A percentile compares a stretch with the other conserved stretches of the same genome.
phyloP scores from a whole-genome alignment of 2,329 filamentous ascomycete species.

The Pochonia chlamydosporia region DNA sequence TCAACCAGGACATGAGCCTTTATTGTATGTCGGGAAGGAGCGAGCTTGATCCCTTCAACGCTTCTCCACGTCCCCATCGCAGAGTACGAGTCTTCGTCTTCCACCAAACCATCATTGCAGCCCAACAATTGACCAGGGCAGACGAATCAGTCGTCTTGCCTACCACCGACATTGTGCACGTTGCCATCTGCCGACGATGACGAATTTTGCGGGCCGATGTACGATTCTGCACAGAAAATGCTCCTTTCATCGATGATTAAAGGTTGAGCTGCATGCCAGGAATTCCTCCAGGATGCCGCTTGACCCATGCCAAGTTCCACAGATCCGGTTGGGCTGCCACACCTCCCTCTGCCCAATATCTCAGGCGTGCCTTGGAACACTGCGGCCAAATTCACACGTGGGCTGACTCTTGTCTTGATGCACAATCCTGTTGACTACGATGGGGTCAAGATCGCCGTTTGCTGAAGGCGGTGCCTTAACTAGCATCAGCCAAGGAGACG shows the following conservation, averaged over 20 bases:
- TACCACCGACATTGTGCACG: not conserved
- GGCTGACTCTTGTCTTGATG: too few relatives aligned
- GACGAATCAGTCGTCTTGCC: too few relatives aligned
- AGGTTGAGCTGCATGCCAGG: too few relatives aligned
- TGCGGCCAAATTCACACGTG: not conserved
- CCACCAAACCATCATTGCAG: not conserved
- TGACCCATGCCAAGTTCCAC: not conserved
- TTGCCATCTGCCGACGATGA: not conserved
- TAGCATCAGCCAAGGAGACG: too few relatives aligned
- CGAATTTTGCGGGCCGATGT: not conserved
- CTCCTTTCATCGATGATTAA: too few relatives aligned
- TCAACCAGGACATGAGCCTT: not conserved
- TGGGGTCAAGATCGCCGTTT: too few relatives aligned
- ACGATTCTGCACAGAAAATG: too few relatives aligned
- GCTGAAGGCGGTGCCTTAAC: too few relatives aligned
- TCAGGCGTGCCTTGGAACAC: not conserved
- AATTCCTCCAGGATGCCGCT: not conserved
- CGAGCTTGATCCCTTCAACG: not conserved
- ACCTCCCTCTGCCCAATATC: not conserved
- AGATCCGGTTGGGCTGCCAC: not conserved
- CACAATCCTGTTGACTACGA: too few relatives aligned
- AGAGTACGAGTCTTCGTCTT: too few relatives aligned
- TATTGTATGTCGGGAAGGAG: not conserved
- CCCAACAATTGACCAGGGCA: not conserved
- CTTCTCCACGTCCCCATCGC: not conserved